These are phyloP conservation scores for Trebouxia gelatinosa DNA, from an alignment of 163 green algal species.

Conservation along the genomic window DNA sequence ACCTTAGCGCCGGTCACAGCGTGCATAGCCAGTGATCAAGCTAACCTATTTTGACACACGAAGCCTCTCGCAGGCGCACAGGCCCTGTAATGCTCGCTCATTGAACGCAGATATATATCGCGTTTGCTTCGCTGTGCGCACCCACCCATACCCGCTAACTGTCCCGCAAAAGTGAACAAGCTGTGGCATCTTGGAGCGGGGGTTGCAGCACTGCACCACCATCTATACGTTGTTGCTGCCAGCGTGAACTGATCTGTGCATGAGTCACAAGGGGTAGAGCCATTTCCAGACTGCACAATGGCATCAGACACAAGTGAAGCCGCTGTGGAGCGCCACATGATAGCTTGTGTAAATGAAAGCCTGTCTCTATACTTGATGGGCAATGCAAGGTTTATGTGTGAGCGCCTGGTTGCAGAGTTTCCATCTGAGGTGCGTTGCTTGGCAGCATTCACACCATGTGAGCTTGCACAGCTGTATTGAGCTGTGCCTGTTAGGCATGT, in stretches of 20 bases:
- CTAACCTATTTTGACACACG: no score
- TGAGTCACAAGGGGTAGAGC: no score
- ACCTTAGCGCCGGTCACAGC: no score
- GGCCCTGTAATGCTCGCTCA: no score
- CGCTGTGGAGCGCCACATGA: conserved; percentile 59
- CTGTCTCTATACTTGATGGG: conserved; percentile 66
- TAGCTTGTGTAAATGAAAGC: conserved; percentile 63
- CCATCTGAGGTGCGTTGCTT: conserved; percentile 60
- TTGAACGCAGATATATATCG: no score
- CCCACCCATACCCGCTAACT: no score
- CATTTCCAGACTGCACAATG: no score
- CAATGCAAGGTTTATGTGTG: conserved; percentile 78
- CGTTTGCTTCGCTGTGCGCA: no score
- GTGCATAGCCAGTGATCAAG: no score
- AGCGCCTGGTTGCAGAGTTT: conserved; percentile 73
- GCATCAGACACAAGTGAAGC: conserved; percentile 3
- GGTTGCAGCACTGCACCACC: background rate
- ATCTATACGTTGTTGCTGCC: background rate
- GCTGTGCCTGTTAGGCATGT: conserved; percentile 72
- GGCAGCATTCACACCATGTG: background rate
- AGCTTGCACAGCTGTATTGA: background rate
- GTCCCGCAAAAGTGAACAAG: background rate
- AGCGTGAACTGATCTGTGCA: no score
- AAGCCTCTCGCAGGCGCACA: no score
- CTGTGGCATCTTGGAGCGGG: background rate